Base-by-base conservation (phyloP, 805 yeast genomes). In the Metschnikowia anglica region DNA sequence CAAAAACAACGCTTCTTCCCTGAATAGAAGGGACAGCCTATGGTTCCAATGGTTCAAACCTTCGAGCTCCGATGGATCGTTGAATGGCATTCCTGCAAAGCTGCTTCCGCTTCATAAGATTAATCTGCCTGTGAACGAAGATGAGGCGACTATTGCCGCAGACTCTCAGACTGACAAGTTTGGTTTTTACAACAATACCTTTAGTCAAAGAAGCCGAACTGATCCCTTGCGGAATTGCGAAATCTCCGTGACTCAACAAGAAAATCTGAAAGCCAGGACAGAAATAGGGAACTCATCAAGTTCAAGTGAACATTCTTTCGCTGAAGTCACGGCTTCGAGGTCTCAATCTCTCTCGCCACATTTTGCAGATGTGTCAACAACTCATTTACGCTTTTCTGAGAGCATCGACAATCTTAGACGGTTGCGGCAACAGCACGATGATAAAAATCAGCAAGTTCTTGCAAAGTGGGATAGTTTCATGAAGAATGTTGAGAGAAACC, bases 401-500 rank as follows among this genome's bases (percentile, higher is more conserved):
- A 57, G 54, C 11, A 46, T 60, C 12, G 59, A 56, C 28, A 62
- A 63, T 11, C 60, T 74, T 11, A 58, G 63, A 20, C 66, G 65
- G 21, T 59, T 74, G 18, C 68, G 76, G 1, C 62, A 66, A 39
- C 62, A 63, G 16, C 77, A 77, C 51, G 80, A 77, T 48, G 65
- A 62, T 10, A 57, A 60, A 11, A 74, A 68, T 39, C 56, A 63
- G 15, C 61, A 64, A 18, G 66, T 65, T 18, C 63, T 63, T 21
- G 56, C 63, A 20, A 61, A 66, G 43, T 77, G 82, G 82, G 76
- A 74, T 40, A 65, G 58, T 3, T 67, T 76, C 40, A 56, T 75
- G 42, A 59, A 59, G 32, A 66, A 65, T 21, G 49, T 71, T 11
- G 52, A 49, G 23, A 58, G 52, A 16, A 55, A 53, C 9, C 44